These are phyloP conservation scores for Candida qinlingensis DNA, from an alignment of 805 yeast species.

Conservation along the genomic window DNA sequence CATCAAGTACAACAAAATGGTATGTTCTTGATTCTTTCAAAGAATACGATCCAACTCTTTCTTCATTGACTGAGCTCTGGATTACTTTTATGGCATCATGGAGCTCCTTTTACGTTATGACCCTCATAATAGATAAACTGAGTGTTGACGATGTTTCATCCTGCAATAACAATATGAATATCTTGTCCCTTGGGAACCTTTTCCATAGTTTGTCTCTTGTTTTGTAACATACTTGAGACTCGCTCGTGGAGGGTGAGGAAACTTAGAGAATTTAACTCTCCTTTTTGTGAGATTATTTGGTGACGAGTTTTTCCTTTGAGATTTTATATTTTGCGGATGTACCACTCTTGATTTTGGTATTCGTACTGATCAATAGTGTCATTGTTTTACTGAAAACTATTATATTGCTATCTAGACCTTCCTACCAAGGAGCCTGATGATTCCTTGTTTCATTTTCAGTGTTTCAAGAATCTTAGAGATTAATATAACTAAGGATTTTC, in stretches of 20 bases:
- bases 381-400: neutral
- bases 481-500: neutral
- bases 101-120: slow-evolving; percentile 20
- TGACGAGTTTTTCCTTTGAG: neutral
- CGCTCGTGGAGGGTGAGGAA: neutral
- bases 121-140: slow-evolving; percentile 9
- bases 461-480: neutral
- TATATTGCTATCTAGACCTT: neutral
- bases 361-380: neutral
- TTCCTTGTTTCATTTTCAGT: too few relatives aligned
- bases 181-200: neutral
- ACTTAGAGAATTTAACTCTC: neutral
- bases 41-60: neutral
- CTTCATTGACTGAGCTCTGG: neutral
- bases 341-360: neutral
- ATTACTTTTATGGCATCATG: slow-evolving; percentile 19
- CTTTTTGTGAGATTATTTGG: neutral
- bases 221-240: neutral
- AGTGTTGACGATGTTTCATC: slow-evolving; percentile 27
- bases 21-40: neutral
- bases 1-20: neutral
- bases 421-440: too few relatives aligned
- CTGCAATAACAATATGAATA: neutral
- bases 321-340: neutral
- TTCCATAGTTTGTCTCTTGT: neutral